These are phyloP conservation scores for Candida quercuum DNA, from an alignment of 805 yeast genomes.

Conservation along the genomic window DNA sequence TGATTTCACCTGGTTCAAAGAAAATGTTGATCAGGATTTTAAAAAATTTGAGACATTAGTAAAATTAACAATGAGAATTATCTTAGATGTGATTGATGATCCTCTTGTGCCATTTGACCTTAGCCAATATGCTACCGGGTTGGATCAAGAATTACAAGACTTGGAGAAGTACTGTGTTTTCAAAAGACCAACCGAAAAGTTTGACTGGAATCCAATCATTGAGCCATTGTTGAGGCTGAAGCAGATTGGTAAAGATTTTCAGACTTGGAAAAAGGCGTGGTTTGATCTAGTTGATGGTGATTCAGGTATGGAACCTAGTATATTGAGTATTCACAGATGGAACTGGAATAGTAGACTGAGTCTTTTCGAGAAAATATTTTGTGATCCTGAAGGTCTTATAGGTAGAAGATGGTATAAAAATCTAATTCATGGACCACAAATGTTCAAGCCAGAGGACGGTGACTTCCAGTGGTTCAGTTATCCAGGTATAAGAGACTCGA, in stretches of 20 bases:
- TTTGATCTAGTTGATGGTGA: constrained; percentile 41
- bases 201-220: constrained; percentile 26
- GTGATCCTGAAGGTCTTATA: constrained; percentile 38
- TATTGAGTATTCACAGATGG: constrained; percentile 68
- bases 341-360: constrained; percentile 72
- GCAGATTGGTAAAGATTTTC: constrained; percentile 41
- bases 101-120: constrained; percentile 74
- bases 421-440: constrained; percentile 62
- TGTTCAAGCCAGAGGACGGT: constrained; percentile 44
- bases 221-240: constrained; percentile 34
- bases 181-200: constrained; percentile 15
- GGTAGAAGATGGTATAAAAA: constrained; percentile 64
- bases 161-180: constrained; percentile 34
- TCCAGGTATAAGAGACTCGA: constrained; percentile 71
- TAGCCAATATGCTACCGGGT: constrained; percentile 35
- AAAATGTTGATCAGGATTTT: constrained; percentile 50
- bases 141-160: constrained; percentile 41
- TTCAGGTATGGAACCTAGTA: constrained; percentile 66
- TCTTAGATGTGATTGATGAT: constrained; percentile 60
- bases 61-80: constrained; percentile 46
- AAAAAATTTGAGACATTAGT: constrained; percentile 50
- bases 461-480: constrained; percentile 56
- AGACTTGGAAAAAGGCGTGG: constrained; percentile 64
- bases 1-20: constrained; percentile 47
- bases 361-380: constrained; percentile 47